Evolutionary conservation across 2,329 filamentous ascomycete species (phyloP).

Genomic region (Venturia oleaginea): DNA sequence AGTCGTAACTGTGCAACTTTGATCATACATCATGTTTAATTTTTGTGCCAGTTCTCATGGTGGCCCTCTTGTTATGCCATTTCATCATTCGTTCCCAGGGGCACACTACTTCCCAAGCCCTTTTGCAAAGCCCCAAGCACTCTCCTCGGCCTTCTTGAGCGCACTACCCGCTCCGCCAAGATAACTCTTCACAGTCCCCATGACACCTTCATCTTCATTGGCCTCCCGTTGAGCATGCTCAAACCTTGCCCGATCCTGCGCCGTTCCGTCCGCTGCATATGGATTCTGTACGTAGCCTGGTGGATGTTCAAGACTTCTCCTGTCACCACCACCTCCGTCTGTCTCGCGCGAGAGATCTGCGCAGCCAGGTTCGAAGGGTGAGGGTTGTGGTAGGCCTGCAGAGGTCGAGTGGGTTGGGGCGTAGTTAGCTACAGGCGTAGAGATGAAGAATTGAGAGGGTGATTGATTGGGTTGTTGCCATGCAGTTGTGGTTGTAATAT

Average conservation of each 20-base stretch:
- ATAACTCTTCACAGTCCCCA: conserved; percentile 14
- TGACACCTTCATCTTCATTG: conserved; percentile 24
- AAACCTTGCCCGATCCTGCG: conserved; percentile 26
- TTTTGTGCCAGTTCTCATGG: too few species aligned
- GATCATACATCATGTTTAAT: too few species aligned
- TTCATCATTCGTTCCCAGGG: background rate
- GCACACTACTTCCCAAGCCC: background rate
- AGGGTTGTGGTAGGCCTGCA: conserved; percentile 17
- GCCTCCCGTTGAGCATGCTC: conserved; percentile 22
- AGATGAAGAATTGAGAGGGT: conserved; percentile 32
- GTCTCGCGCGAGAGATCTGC: conserved; percentile 14
- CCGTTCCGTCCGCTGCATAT: conserved; percentile 32
- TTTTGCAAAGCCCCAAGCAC: conserved; percentile 12
- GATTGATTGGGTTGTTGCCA: conserved; percentile 22
- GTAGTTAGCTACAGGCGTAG: conserved; percentile 29
- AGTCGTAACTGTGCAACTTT: too few species aligned
- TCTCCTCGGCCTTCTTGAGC: conserved; percentile 13
- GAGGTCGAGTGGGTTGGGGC: conserved; percentile 32
- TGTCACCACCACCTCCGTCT: conserved; percentile 16
- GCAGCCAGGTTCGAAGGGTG: conserved; percentile 16
- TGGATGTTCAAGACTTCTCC: conserved; percentile 31
- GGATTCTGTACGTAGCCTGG: conserved; percentile 40
- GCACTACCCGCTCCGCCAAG: conserved; percentile 25
- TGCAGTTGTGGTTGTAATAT: conserved; percentile 23
- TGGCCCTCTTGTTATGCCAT: background rate